Evolutionary conservation across 768 basidiomycete species (phyloP), one percentile per base, ranked within the genome.

Genomic region (Calocera viscosa): DNA sequence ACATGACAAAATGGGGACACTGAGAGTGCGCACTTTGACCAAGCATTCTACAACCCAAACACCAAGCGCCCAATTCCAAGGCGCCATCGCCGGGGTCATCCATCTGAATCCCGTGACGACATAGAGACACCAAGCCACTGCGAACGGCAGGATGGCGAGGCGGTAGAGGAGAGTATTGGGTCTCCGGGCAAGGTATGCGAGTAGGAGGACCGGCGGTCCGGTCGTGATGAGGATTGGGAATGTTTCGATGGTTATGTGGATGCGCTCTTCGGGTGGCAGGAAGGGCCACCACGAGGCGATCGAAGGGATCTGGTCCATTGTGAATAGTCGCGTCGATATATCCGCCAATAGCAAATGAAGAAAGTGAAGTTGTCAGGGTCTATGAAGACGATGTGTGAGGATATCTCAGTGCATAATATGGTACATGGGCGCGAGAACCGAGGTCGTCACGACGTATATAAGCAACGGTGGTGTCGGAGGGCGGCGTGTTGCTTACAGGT

Each of bases 121-220:
- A 60, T 60, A 60, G 26, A 60, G 5, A 19, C 53, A 60, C 53
- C 53, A 60, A 26, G 16, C 24, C 14, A 32, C 53, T 7, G 83
- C 81, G 1, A 80, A 75, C 0, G 90, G 90, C 1, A 91, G 77
- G 2, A 90, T 73, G 0, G 85, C 76, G 1, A 90, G 71, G 12
- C 90, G 83, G 35, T 85, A 78, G 16, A 81, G 71, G 72, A 83
- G 82, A 0, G 90, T 92, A 53, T 85, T 79, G 10, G 82, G 84
- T 67, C 88, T 77, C 68, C 90, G 81, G 1, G 85, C 82, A 16
- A 92, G 82, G 74, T 88, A 90, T 47, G 86, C 87, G 71, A 84
- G 82, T 17, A 87, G 72, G 71, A 84, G 84, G 0, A 60, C 53
- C 10, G 53, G 53, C 2, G 53, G 53, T 2, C 53, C 53, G 26